Conservation (phyloP, 345 rosid genomes). For the Draba incana region DNA sequence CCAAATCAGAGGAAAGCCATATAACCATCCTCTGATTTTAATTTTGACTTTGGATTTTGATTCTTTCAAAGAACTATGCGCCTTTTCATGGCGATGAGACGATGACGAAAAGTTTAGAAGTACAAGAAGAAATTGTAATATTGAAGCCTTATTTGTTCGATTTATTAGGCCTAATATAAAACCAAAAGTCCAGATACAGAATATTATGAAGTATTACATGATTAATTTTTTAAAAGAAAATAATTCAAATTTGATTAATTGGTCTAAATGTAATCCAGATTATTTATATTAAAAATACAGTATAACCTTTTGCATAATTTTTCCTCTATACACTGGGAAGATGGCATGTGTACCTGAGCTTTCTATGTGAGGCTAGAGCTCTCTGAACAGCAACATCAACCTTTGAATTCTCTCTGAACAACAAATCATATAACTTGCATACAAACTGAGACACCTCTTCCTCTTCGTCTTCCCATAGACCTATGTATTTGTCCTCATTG, state of each 20-base stretch:
- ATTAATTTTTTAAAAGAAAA: no score
- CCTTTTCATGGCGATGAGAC: background rate
- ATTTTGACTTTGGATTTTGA: background rate
- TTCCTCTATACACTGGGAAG: constrained; percentile 54
- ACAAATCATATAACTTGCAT: constrained; percentile 62
- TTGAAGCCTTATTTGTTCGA: background rate
- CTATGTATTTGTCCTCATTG: constrained; percentile 26
- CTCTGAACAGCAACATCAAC: constrained; percentile 72
- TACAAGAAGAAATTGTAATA: background rate
- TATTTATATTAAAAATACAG: no score
- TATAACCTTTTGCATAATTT: background rate
- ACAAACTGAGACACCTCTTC: constrained; percentile 73
- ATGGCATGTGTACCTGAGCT: constrained; percentile 79
- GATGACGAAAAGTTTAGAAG: background rate
- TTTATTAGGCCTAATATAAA: background rate
- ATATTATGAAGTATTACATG: no score
- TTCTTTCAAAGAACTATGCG: no score
- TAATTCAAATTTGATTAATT: no score
- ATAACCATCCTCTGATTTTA: constrained; percentile 1
- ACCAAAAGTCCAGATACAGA: no score
- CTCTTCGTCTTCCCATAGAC: constrained; percentile 78
- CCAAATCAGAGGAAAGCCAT: background rate
- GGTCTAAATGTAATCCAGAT: no score
- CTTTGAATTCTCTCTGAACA: constrained; percentile 71
- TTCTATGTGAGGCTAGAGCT: constrained; percentile 69